Conservation (phyloP, 805 yeast genomes). For the Kodamaea kakaduensis region DNA sequence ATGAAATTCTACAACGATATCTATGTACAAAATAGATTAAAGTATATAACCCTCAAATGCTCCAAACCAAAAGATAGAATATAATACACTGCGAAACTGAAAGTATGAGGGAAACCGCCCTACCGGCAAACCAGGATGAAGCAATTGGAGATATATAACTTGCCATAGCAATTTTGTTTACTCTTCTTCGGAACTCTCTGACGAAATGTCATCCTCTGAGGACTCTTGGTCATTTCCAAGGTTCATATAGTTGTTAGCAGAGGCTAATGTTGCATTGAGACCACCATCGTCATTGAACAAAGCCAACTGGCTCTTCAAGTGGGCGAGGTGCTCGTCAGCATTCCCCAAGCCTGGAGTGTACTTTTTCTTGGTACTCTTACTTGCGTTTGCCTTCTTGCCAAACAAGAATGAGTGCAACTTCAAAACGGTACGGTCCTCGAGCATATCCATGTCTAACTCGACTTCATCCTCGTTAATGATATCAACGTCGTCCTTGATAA, state of each 20-base stretch:
- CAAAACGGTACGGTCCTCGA: conserved; percentile 78
- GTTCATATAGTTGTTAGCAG: conserved; percentile 26
- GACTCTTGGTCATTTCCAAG: conserved; percentile 36
- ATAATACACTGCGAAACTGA: conserved; percentile 11
- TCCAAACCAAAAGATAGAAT: conserved; percentile 5
- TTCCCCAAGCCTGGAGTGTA: conserved; percentile 31
- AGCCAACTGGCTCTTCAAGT: conserved; percentile 50
- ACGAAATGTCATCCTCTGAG: conserved; percentile 50
- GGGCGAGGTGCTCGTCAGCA: conserved; percentile 56
- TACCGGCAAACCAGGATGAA: conserved; percentile 2
- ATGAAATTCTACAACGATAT: conserved; percentile 3
- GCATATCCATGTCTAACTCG: conserved; percentile 91
- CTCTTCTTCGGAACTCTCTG: conserved; percentile 73
- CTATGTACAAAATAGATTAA: conserved; percentile 3
- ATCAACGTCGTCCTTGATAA: conserved; percentile 67
- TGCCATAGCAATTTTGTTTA: conserved; percentile 20
- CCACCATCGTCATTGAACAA: conserved; percentile 36
- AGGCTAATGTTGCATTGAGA: conserved; percentile 16
- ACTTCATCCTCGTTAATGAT: conserved; percentile 76
- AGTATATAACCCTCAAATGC: conserved; percentile 5
- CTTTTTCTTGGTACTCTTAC: conserved; percentile 43
- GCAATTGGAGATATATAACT: conserved; percentile 6
- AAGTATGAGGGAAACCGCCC: conserved; percentile 4
- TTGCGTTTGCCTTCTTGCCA: conserved; percentile 36
- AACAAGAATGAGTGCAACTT: conserved; percentile 79